Conservation (phyloP, 352 stramenopile species). For the Peronospora farinosa region DNA sequence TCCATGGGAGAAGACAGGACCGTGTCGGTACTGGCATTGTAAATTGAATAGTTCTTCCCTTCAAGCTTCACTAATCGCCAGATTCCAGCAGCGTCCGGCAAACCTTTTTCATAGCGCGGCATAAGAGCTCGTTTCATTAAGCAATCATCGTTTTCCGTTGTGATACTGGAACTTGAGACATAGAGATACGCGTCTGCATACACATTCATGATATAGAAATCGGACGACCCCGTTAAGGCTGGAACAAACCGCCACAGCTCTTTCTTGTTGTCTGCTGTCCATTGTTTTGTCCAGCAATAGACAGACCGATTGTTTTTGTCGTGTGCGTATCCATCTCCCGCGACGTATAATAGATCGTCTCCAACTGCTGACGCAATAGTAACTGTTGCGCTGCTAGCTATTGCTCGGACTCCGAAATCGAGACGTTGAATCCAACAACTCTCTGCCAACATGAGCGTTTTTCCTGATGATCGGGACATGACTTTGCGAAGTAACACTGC, state of each 20-base stretch:
- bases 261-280: slow-evolving; percentile 5
- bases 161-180: background rate
- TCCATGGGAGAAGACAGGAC: slow-evolving; percentile 2
- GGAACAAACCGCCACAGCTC: slow-evolving; percentile 16
- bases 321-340: background rate
- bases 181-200: slow-evolving; percentile 4
- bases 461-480: background rate
- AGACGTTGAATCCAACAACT: slow-evolving; percentile 12
- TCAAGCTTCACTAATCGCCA: slow-evolving; percentile 9
- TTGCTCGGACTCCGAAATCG: background rate
- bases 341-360: slow-evolving; percentile 3
- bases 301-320: slow-evolving; percentile 2
- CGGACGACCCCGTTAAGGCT: background rate
- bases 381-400: slow-evolving; percentile 4
- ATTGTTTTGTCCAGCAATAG: slow-evolving; percentile 9
- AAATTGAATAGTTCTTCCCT: background rate
- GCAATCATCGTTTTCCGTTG: background rate
- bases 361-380: slow-evolving; percentile 1
- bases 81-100: background rate
- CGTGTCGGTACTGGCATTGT: slow-evolving; percentile 1
- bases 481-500: slow-evolving; percentile 1
- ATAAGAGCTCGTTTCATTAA: slow-evolving; percentile 7
- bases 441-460: slow-evolving; percentile 8
- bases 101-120: background rate
- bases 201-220: slow-evolving; percentile 11